Base-by-base conservation (phyloP, 352 stramenopile species). In the Phytophthora ramorum region DNA sequence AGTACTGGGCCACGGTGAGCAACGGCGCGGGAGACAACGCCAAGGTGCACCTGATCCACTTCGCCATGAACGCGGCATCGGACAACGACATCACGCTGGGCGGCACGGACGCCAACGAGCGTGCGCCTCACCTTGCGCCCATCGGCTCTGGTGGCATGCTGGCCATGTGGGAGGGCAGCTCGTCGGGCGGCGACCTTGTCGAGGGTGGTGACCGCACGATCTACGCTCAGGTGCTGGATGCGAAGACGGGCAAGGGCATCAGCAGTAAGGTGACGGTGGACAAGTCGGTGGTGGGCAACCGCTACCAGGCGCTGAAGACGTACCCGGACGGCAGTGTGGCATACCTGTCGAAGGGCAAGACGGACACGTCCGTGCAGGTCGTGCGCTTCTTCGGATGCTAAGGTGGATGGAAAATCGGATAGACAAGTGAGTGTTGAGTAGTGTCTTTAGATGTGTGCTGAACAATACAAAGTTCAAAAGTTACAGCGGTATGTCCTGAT, bases 1-100 rank as follows among this genome's bases (percentile, higher is more conserved):
- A 81, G 22, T 87, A 89, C 73, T 89, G 78, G 78, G 83, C 83
- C 22, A 84, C 80, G 1, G 77, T 85, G 2, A 87, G 75, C 71
- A 89, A 87, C 50, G 76, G 78, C 30, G 48, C 77, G 16, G 74
- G 75, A 37, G 56, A 74, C 40, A 79, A 84, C 49, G 77, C 80
- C 40, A 77, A 82, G 51, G 76, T 84, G 46, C 75, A 89, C 44
- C 60, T 89, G 22, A 82, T 89, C 63, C 78, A 87, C 63, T 85
- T 89, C 46, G 68, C 66, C 22, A 73, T 83, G 55, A 73, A 82
- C 57, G 69, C 76, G 32, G 63, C 67, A 19, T 54, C 69, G 10
- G 68, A 76, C 63, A 66, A 89, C 40, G 75, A 89, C 46, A 85
- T 89, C 43, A 69, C 70, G 26, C 71, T 89, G 19, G 71, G 70